A percentile compares a stretch with the other conserved stretches of the same genome.
phyloP scores from a whole-genome alignment of 2,329 filamentous ascomycete species.

The Ophiostoma piceae region DNA sequence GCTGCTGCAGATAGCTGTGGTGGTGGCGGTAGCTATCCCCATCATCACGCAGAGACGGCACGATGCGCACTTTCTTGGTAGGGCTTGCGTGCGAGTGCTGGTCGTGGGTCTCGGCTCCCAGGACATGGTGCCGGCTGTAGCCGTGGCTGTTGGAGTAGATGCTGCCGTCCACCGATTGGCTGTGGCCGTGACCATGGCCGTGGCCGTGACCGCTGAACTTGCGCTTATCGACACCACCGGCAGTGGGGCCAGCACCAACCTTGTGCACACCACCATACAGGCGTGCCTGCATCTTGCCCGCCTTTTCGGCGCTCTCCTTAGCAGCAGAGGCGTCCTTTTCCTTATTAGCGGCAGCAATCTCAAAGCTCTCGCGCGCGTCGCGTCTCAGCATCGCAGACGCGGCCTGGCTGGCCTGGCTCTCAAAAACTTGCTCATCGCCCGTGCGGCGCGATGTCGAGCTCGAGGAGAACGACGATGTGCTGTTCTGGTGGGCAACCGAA shows the following conservation, averaged over 20 bases:
- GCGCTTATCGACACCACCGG: constrained; percentile 40
- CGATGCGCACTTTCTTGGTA: constrained; percentile 48
- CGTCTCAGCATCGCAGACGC: constrained; percentile 70
- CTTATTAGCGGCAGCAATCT: constrained; percentile 37
- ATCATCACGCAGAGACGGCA: constrained; percentile 38
- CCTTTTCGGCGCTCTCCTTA: constrained; percentile 35
- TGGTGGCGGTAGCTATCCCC: constrained; percentile 28
- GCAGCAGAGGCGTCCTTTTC: neutral
- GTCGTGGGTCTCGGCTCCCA: constrained; percentile 31
- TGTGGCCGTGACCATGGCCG: constrained; percentile 34
- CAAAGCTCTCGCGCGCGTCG: constrained; percentile 50
- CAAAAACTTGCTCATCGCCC: constrained; percentile 50
- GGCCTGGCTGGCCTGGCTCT: constrained; percentile 71
- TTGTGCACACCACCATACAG: constrained; percentile 45
- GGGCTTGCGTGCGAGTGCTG: constrained; percentile 41
- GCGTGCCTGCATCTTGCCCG: constrained; percentile 48
- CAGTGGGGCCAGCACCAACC: constrained; percentile 30
- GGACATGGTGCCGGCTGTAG: neutral
- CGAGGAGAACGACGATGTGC: constrained; percentile 28
- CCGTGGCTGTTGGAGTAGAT: constrained; percentile 12
- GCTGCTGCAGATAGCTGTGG: constrained; percentile 20
- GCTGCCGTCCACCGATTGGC: constrained; percentile 13
- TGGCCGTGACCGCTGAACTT: constrained; percentile 40
- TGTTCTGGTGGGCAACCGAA: constrained; percentile 5
- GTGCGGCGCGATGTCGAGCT: constrained; percentile 1